Percentiles rank a stretch among this genome's conserved stretches.
These are phyloP conservation scores for Exophiala oligosperma DNA, from an alignment of 2,329 filamentous ascomycete species.

Conservation along the genomic window DNA sequence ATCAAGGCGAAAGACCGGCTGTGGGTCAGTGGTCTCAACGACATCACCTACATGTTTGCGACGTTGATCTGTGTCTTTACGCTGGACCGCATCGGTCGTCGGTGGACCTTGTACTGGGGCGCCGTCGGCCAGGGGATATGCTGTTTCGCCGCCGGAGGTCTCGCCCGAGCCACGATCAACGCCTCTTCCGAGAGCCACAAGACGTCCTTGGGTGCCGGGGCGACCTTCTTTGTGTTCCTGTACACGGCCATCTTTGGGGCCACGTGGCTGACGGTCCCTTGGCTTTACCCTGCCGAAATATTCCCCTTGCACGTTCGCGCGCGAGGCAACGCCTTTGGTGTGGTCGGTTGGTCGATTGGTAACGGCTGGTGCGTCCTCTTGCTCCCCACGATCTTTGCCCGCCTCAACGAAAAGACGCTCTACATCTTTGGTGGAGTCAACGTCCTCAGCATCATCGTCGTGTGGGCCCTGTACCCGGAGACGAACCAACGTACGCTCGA, in stretches of 20 bases:
- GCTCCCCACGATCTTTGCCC: conserved; percentile 61
- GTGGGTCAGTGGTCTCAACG: conserved; percentile 64
- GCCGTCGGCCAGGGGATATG: conserved; percentile 63
- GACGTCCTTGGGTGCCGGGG: conserved; percentile 64
- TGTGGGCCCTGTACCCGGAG: conserved; percentile 74
- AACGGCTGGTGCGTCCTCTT: conserved; percentile 38
- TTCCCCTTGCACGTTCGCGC: conserved; percentile 71
- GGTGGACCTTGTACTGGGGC: conserved; percentile 71
- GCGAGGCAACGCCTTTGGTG: conserved; percentile 74
- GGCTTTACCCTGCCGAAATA: conserved; percentile 71
- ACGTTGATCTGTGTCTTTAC: conserved; percentile 71
- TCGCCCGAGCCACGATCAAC: conserved; percentile 53
- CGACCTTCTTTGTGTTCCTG: conserved; percentile 63
- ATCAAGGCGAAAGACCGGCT: conserved; percentile 34
- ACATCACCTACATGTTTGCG: conserved; percentile 57
- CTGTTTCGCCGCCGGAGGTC: conserved; percentile 67
- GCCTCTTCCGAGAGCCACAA: conserved; percentile 45
- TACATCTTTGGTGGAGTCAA: conserved; percentile 73
- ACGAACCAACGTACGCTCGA: conserved; percentile 72
- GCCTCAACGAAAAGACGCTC: conserved; percentile 68
- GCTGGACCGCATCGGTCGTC: conserved; percentile 65
- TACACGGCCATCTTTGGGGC: conserved; percentile 66
- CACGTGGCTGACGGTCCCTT: conserved; percentile 59
- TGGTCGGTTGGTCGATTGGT: conserved; percentile 71
- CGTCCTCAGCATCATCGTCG: conserved; percentile 64